Percentiles rank a stretch among this genome's conserved stretches.
Conservation (phyloP, 2,329 filamentous ascomycete species). For the Paecilomyces niveus region DNA sequence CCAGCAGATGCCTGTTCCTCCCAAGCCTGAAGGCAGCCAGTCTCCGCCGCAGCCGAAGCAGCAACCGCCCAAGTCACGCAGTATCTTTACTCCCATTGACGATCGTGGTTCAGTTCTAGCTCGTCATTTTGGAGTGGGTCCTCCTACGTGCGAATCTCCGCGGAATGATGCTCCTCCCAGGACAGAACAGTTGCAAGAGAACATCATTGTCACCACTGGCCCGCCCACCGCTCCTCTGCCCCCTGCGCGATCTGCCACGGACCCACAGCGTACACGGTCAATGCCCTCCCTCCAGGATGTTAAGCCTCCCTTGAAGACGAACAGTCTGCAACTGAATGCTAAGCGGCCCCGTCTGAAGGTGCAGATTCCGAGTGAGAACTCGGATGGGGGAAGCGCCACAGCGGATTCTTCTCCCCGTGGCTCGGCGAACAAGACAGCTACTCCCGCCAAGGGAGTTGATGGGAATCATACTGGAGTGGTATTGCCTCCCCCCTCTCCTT, state of each 20-base stretch:
- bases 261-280: conserved; percentile 43
- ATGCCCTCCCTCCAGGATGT: conserved; percentile 62
- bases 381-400: conserved; percentile 65
- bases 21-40: conserved; percentile 34
- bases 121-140: conserved; percentile 67
- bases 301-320: conserved; percentile 68
- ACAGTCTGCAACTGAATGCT: conserved; percentile 61
- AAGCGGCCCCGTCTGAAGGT: conserved; percentile 81
- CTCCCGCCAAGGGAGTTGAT: conserved; percentile 49
- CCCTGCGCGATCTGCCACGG: conserved; percentile 42
- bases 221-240: conserved; percentile 52
- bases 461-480: conserved; percentile 65
- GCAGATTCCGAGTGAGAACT: conserved; percentile 88
- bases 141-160: conserved; percentile 45
- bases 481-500: conserved; percentile 86
- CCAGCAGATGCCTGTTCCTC: conserved; percentile 41
- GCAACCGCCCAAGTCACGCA: conserved; percentile 63
- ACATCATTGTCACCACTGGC: conserved; percentile 45
- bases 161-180: conserved; percentile 36
- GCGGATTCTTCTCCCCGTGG: conserved; percentile 61
- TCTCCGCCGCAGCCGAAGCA: conserved; percentile 57
- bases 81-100: conserved; percentile 96
- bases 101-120: conserved; percentile 83
- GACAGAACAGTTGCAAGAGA: conserved; percentile 25
- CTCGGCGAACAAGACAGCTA: conserved; percentile 53